Percentiles rank a stretch among this genome's conserved stretches.
These are phyloP conservation scores for Globisporangium uncinulatum DNA, from an alignment of 352 stramenopile genomes.

Conservation along the genomic window DNA sequence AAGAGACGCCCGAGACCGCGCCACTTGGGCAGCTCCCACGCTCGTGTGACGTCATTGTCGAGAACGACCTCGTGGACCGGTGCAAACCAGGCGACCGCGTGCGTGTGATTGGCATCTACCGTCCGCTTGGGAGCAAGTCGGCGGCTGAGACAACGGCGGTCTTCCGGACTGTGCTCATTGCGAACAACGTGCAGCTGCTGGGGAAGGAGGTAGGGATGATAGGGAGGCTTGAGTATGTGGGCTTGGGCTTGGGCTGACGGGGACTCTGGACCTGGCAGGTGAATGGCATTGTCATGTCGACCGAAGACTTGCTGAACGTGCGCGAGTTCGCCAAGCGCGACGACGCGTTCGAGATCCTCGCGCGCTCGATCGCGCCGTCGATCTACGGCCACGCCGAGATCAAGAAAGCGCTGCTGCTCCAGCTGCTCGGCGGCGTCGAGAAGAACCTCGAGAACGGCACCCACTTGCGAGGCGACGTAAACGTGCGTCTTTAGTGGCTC, in stretches of 20 bases:
- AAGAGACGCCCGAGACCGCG: constrained; percentile 90
- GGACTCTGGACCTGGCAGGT: too few species aligned
- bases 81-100: constrained; percentile 98
- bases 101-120: constrained; percentile 93
- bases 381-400: constrained; percentile 98
- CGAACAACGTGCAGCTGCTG: constrained; percentile 95
- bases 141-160: constrained; percentile 81
- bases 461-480: constrained; percentile 98
- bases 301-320: too few species aligned
- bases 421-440: constrained; percentile 98
- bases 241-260: too few species aligned
- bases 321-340: too few species aligned
- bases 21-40: constrained; percentile 96
- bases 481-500: too few species aligned
- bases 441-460: constrained; percentile 97
- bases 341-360: too few species aligned
- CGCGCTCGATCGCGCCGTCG: constrained; percentile 94
- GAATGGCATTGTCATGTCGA: too few species aligned
- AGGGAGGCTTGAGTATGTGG: too few species aligned
- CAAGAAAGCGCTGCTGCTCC: constrained; percentile 92
- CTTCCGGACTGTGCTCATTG: constrained; percentile 96
- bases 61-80: constrained; percentile 98
- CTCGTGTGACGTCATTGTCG: constrained; percentile 96
- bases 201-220: constrained; percentile 89
- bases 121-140: constrained; percentile 81